Percentiles rank a stretch among this genome's conserved stretches.
These are phyloP conservation scores for Euphorbia corollata DNA, from an alignment of 441 rosid species.

Conservation along the genomic window DNA sequence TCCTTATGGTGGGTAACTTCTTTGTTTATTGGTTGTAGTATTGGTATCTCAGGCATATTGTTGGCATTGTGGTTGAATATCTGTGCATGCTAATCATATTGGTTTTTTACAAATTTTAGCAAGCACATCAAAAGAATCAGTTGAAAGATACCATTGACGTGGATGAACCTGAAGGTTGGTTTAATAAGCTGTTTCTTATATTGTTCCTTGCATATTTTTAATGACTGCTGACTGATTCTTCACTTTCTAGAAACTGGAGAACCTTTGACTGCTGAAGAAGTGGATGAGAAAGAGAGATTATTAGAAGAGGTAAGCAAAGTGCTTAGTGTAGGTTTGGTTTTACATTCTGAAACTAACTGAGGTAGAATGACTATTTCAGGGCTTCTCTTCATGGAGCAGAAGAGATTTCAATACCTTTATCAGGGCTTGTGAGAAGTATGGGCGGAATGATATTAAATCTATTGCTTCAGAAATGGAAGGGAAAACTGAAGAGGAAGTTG, in stretches of 20 bases:
- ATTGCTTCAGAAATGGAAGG: conserved; percentile 97
- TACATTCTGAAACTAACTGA: conserved; percentile 13
- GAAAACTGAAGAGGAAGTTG: conserved; percentile 87
- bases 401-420: conserved; percentile 88
- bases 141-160: conserved; percentile 85
- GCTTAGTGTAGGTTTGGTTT: conserved; percentile 17
- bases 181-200: not conserved
- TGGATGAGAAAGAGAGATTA: conserved; percentile 85
- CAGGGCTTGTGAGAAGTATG: conserved; percentile 95
- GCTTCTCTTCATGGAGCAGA: conserved; percentile 92
- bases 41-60: not conserved
- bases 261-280: conserved; percentile 93
- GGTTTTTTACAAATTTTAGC: conserved; percentile 37
- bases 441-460: conserved; percentile 67
- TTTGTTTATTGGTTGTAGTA: conserved; percentile 9
- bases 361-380: conserved; percentile 36
- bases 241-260: conserved; percentile 61
- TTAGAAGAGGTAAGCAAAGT: conserved; percentile 67
- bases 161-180: conserved; percentile 94
- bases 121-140: conserved; percentile 93
- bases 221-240: conserved; percentile 22
- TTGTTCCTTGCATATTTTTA: not conserved
- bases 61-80: not conserved
- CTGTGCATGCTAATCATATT: not conserved
- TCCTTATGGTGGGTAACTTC: conserved; percentile 66